phyloP scores from a whole-genome alignment of 352 stramenopile species.

The Globisporangium uncinulatum region DNA sequence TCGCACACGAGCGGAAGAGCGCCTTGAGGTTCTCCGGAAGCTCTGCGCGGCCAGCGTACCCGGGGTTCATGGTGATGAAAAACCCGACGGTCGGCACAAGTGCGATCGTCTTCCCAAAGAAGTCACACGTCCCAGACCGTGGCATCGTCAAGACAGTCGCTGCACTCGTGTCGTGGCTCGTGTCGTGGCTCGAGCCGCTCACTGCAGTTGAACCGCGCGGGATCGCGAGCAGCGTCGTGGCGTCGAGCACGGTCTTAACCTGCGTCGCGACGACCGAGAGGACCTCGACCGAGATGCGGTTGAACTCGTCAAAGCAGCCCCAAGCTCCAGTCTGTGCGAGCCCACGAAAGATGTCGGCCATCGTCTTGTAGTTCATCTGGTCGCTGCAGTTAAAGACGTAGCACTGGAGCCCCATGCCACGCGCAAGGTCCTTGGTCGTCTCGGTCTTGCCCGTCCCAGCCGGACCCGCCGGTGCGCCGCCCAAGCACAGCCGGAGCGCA shows the following conservation, averaged over 20 bases:
- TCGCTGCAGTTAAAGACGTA: constrained; percentile 89
- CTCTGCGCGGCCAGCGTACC: constrained; percentile 88
- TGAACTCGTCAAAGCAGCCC: constrained; percentile 88
- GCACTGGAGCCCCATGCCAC: constrained; percentile 70
- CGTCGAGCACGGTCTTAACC: constrained; percentile 97
- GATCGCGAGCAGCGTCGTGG: constrained; percentile 25
- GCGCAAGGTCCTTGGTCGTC: constrained; percentile 78
- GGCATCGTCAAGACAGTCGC: constrained; percentile 28
- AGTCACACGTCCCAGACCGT: constrained; percentile 71
- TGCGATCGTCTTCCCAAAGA: constrained; percentile 85
- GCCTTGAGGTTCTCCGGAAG: constrained; percentile 92
- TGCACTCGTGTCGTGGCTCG: constrained; percentile 11
- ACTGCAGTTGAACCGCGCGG: constrained; percentile 10
- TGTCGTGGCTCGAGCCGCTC: constrained; percentile 11
- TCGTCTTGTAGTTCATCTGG: constrained; percentile 95
- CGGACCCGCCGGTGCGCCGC: constrained; percentile 69
- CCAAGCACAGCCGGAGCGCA: constrained; percentile 68
- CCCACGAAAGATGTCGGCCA: constrained; percentile 95
- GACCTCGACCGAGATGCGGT: constrained; percentile 93
- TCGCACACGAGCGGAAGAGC: constrained; percentile 88
- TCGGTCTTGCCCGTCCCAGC: constrained; percentile 86
- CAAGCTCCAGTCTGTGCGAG: constrained; percentile 91
- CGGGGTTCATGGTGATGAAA: constrained; percentile 95
- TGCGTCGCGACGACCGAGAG: constrained; percentile 95
- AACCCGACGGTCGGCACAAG: constrained; percentile 84